These are phyloP conservation scores for Saprolegnia diclina DNA, from an alignment of 352 stramenopile genomes.

Conservation along the genomic window DNA sequence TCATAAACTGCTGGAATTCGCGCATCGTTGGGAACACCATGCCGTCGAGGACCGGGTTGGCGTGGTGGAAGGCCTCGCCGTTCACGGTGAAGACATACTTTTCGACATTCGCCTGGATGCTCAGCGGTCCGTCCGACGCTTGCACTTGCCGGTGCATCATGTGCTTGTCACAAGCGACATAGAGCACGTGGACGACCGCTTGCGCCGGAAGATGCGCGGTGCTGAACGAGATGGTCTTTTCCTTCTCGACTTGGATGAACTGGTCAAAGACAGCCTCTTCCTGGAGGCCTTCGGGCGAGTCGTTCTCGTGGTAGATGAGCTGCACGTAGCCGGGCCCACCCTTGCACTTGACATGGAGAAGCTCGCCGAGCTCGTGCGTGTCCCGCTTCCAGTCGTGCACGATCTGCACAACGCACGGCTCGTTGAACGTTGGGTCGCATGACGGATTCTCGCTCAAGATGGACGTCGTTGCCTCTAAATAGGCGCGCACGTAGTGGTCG, in stretches of 20 bases:
- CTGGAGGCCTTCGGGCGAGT: slow-evolving; percentile 10
- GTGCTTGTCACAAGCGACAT: slow-evolving; percentile 26
- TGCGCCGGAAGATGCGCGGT: slow-evolving; percentile 14
- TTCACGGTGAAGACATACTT: slow-evolving; percentile 27
- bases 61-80: slow-evolving; percentile 25
- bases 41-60: slow-evolving; percentile 23
- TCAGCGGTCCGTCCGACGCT: slow-evolving; percentile 16
- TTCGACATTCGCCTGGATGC: slow-evolving; percentile 23
- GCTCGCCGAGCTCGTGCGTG: slow-evolving; percentile 24
- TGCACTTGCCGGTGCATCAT: slow-evolving; percentile 23
- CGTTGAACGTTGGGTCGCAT: neutral
- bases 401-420: slow-evolving; percentile 14
- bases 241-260: slow-evolving; percentile 24
- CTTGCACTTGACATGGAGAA: slow-evolving; percentile 25
- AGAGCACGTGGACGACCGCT: slow-evolving; percentile 23
- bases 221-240: slow-evolving; percentile 24
- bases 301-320: slow-evolving; percentile 25
- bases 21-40: slow-evolving; percentile 28
- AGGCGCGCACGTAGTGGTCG: slow-evolving; percentile 23
- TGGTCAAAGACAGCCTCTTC: slow-evolving; percentile 26
- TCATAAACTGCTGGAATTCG: slow-evolving; percentile 28
- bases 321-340: slow-evolving; percentile 21
- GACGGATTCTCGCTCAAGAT: neutral
- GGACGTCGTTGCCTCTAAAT: slow-evolving; percentile 7
- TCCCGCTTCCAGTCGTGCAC: slow-evolving; percentile 27